These are phyloP conservation scores for Lophium mytilinum DNA, from an alignment of 495 filamentous ascomycete genomes.

Conservation along the genomic window DNA sequence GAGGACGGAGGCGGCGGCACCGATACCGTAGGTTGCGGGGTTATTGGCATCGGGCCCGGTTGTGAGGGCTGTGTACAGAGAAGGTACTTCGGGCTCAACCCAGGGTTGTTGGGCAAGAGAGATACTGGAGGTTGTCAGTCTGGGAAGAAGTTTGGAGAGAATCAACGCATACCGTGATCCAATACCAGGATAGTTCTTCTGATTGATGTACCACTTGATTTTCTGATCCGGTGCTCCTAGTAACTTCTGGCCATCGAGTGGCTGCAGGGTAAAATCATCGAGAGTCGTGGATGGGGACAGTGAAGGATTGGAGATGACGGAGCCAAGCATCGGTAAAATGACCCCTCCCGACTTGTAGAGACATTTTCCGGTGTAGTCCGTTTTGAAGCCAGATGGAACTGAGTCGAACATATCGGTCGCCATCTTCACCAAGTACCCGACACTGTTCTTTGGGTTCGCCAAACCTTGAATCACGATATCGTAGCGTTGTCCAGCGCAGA, in stretches of 20 bases:
- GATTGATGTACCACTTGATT: constrained; percentile 13
- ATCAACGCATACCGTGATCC: constrained; percentile 1
- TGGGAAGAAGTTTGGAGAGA: neutral
- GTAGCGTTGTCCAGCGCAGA: constrained; percentile 24
- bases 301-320: neutral
- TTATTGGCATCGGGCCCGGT: constrained; percentile 55
- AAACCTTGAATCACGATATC: constrained; percentile 13
- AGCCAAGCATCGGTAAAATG: neutral
- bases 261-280: constrained; percentile 22
- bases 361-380: constrained; percentile 7
- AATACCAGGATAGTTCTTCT: constrained; percentile 13
- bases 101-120: constrained; percentile 11
- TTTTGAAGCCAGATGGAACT: constrained; percentile 1
- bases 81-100: constrained; percentile 57
- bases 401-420: constrained; percentile 16
- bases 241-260: constrained; percentile 11
- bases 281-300: constrained; percentile 1
- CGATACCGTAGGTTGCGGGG: constrained; percentile 60
- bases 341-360: constrained; percentile 6
- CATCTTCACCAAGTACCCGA: constrained; percentile 14
- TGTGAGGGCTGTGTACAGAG: constrained; percentile 64
- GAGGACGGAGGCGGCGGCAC: constrained; percentile 60
- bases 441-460: constrained; percentile 3
- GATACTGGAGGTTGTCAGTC: constrained; percentile 1
- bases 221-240: constrained; percentile 1